phyloP scores from a whole-genome alignment of 805 yeast genomes.

The Phaffomyces thermotolerans region DNA sequence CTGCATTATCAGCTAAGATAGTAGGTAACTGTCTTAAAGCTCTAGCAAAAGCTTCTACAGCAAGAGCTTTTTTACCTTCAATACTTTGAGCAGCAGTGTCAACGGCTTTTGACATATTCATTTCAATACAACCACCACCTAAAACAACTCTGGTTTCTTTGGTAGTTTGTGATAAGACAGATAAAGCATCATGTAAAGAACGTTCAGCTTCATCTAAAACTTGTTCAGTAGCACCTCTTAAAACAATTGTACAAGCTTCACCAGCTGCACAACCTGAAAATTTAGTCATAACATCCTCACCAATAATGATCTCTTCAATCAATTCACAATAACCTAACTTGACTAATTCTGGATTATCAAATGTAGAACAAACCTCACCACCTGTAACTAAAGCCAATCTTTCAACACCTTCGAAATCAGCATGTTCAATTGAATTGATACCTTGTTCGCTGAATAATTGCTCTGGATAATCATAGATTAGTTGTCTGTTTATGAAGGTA shows the following conservation, averaged over 20 bases:
- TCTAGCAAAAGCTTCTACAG: constrained; percentile 89
- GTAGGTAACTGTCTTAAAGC: constrained; percentile 95
- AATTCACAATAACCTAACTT: constrained; percentile 81
- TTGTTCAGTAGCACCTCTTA: constrained; percentile 97
- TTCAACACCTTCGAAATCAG: constrained; percentile 97
- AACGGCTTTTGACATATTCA: constrained; percentile 97
- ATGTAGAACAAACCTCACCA: constrained; percentile 95
- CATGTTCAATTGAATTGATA: constrained; percentile 92
- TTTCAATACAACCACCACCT: constrained; percentile 82
- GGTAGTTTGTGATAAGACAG: constrained; percentile 92
- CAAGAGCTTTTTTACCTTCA: constrained; percentile 88
- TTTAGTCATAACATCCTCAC: constrained; percentile 84
- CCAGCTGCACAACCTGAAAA: constrained; percentile 96
- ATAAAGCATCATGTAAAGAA: constrained; percentile 92
- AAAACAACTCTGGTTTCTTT: constrained; percentile 80
- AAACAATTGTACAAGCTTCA: constrained; percentile 90
- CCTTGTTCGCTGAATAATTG: constrained; percentile 83
- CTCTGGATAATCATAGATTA: constrained; percentile 97
- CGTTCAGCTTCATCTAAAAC: constrained; percentile 95
- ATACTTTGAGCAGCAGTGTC: constrained; percentile 94
- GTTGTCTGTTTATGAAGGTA: constrained; percentile 90
- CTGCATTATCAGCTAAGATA: constrained; percentile 94
- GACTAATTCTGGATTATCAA: constrained; percentile 84
- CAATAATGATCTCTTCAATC: constrained; percentile 88
- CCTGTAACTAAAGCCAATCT: constrained; percentile 95